phyloP scores from a whole-genome alignment of 2,329 filamentous ascomycete genomes.

The Fusarium sp. region DNA sequence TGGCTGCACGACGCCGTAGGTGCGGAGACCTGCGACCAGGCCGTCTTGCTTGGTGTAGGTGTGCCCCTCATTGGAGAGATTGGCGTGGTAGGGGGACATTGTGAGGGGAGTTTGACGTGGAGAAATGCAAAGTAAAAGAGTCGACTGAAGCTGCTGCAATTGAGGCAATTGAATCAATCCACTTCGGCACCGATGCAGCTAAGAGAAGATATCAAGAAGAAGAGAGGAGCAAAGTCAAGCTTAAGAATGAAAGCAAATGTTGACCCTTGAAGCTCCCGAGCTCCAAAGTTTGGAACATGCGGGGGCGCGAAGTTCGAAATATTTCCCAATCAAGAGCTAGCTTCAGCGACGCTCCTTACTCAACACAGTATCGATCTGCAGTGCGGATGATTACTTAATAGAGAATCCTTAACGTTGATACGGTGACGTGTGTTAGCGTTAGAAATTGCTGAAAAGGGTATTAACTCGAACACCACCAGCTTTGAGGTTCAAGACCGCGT shows the following conservation, averaged over 20 bases:
- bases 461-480: background rate
- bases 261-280: background rate
- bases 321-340: background rate
- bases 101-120: background rate
- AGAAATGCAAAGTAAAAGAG: background rate
- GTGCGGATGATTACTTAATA: background rate
- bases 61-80: slow-evolving; percentile 11
- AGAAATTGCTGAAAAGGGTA: background rate
- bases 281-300: background rate
- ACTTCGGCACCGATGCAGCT: background rate
- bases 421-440: background rate
- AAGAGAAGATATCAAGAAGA: background rate
- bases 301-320: background rate
- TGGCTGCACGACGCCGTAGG: slow-evolving; percentile 8
- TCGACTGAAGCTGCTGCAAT: background rate
- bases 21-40: slow-evolving; percentile 3
- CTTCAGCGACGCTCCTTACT: background rate
- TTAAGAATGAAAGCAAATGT: background rate
- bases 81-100: slow-evolving; percentile 6
- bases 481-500: background rate
- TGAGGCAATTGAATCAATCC: background rate
- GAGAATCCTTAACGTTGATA: background rate
- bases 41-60: slow-evolving; percentile 10
- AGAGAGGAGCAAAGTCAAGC: background rate
- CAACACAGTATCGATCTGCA: background rate